phyloP scores from a whole-genome alignment of 257 asterid genomes.

The Rehmannia glutinosa region DNA sequence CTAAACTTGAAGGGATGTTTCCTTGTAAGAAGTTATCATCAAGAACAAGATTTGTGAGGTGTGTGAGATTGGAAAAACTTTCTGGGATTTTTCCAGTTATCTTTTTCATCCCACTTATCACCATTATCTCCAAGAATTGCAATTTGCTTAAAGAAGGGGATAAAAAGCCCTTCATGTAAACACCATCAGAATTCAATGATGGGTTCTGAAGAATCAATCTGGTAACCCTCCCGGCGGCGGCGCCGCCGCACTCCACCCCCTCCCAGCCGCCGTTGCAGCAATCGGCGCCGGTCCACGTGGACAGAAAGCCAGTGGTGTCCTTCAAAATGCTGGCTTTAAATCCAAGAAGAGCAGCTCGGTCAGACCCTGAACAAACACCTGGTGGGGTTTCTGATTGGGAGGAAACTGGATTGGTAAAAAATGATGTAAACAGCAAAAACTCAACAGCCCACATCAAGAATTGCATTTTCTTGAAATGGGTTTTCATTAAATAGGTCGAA shows the following conservation, averaged over 20 bases:
- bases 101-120: constrained; percentile 73
- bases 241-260: constrained; percentile 74
- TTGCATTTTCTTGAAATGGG: constrained; percentile 41
- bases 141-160: constrained; percentile 59
- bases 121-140: constrained; percentile 55
- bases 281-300: constrained; percentile 72
- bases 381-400: constrained; percentile 20
- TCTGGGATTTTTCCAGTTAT: constrained; percentile 54
- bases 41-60: constrained; percentile 58
- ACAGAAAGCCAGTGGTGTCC: constrained; percentile 66
- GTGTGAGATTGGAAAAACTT: constrained; percentile 52
- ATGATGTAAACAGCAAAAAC: constrained; percentile 27
- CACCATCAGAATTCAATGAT: constrained; percentile 14
- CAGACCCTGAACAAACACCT: constrained; percentile 43
- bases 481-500: constrained; percentile 13
- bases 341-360: constrained; percentile 71
- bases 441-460: constrained; percentile 38
- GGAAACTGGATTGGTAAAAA: constrained; percentile 10
- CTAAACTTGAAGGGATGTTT: constrained; percentile 48
- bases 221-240: constrained; percentile 47
- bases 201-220: constrained; percentile 61
- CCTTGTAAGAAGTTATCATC: constrained; percentile 78
- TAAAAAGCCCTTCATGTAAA: constrained; percentile 69
- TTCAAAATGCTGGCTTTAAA: constrained; percentile 59
- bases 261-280: constrained; percentile 98